Base-by-base conservation (phyloP, 768 basidiomycete species). In the Mycena haematopus region DNA sequence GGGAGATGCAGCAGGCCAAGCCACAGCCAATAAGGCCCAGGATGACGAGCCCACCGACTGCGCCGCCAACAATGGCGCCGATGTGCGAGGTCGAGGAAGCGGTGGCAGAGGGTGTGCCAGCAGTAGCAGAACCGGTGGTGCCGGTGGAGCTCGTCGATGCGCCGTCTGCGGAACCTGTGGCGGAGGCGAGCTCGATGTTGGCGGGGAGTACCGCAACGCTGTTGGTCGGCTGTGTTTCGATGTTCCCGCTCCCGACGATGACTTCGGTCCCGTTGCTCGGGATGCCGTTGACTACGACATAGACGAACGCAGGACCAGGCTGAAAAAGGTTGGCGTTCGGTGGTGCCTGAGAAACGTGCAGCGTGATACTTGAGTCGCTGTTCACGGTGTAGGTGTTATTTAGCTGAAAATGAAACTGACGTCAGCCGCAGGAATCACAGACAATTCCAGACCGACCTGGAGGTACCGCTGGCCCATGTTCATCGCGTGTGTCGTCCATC, bases 221-320 rank as follows among this genome's bases (percentile, higher is more conserved):
- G 3, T 74, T 65, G 0, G 78, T 83, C 0, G 89, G 82, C 72
- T 97, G 96, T 1, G 73, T 74, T 52, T 87, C 92, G 24, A 96
- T 80, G 52, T 85, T 72, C 1, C 96, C 95, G 58, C 79, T 88
- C 3, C 96, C 96, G 29, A 95, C 81, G 60, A 86, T 91, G 55
- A 95, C 81, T 74, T 84, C 84, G 14, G 86, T 84, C 3, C 90
- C 95, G 63, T 88, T 89, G 54, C 87, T 89, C 1, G 95, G 96
- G 21, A 97, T 85, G 45, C 93, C 95, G 64, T 89, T 80, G 63
- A 97, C 83, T 47, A 86, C 89, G 63, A 96, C 91, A 70, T 88
- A 97, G 59, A 96, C 60, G 64, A 95, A 78, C 0, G 85, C 91
- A 13, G 96, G 95, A 10, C 96, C 96, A 9, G 96, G 96, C 69